Evolutionary conservation across 2,329 filamentous ascomycete species (phyloP).

Genomic region (Stylonectria norvegica): DNA sequence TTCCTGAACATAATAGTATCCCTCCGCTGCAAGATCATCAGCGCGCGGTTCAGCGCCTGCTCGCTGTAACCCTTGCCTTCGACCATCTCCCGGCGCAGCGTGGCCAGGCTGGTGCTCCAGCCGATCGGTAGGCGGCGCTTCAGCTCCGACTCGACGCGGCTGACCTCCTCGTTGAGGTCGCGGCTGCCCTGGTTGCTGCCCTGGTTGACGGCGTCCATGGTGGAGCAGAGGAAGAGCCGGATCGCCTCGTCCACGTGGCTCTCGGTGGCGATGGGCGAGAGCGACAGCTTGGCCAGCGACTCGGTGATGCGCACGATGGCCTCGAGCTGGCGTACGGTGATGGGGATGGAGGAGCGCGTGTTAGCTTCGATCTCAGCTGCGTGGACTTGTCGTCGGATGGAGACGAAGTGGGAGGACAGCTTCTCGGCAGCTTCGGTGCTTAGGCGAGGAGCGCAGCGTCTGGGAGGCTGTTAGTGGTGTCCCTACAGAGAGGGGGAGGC

Average conservation of each 20-base stretch:
- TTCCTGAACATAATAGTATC: slow-evolving; percentile 82
- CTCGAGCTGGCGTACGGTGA: slow-evolving; percentile 91
- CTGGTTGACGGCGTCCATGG: slow-evolving; percentile 96
- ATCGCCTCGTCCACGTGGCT: slow-evolving; percentile 96
- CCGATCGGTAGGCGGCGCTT: slow-evolving; percentile 85
- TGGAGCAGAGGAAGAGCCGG: slow-evolving; percentile 89
- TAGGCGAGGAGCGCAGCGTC: slow-evolving; percentile 86
- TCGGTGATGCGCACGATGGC: slow-evolving; percentile 97
- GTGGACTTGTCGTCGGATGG: slow-evolving; percentile 91
- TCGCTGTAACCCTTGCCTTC: slow-evolving; percentile 89
- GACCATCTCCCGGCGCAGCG: slow-evolving; percentile 84
- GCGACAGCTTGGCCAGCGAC: slow-evolving; percentile 84
- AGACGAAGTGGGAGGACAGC: slow-evolving; percentile 94
- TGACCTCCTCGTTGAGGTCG: slow-evolving; percentile 86
- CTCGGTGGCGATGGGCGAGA: slow-evolving; percentile 84
- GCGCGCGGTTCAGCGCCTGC: slow-evolving; percentile 75
- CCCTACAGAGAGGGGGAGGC: too few species aligned
- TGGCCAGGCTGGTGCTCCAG: slow-evolving; percentile 89
- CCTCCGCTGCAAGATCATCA: slow-evolving; percentile 81
- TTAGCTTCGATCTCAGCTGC: slow-evolving; percentile 87
- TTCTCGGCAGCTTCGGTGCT: slow-evolving; percentile 91
- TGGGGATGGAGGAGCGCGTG: slow-evolving; percentile 87
- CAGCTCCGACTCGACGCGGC: slow-evolving; percentile 83
- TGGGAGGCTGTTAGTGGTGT: slow-evolving; percentile 38
- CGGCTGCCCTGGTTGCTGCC: slow-evolving; percentile 79